Percentiles rank a stretch among this genome's conserved stretches.
Conservation (phyloP, 2,329 filamentous ascomycete genomes). For the Gaeumannomyces tritici region DNA sequence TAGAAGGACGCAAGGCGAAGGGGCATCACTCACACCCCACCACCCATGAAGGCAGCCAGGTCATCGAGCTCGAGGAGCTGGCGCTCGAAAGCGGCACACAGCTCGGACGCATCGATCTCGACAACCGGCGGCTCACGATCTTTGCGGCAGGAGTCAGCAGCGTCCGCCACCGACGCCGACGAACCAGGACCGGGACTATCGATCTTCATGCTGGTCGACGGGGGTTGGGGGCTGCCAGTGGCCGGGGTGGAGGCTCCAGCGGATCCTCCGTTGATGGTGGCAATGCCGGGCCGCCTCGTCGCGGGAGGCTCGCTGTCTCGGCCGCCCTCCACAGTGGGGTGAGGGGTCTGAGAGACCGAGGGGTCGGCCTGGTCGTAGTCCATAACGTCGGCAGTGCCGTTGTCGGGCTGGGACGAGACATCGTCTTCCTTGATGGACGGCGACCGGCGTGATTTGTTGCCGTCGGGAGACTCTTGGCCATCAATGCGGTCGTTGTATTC, state of each 20-base stretch:
- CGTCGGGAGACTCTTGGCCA: slow-evolving; percentile 22
- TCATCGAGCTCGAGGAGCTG: slow-evolving; percentile 52
- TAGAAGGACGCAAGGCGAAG: no score
- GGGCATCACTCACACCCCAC: slow-evolving; percentile 36
- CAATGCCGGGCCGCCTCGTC: slow-evolving; percentile 41
- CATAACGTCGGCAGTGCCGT: slow-evolving; percentile 42
- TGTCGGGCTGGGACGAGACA: slow-evolving; percentile 42
- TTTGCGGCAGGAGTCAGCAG: not conserved
- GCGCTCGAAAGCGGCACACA: slow-evolving; percentile 49
- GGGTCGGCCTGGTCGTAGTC: slow-evolving; percentile 42
- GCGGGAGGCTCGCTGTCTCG: slow-evolving; percentile 43
- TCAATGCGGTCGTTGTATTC: slow-evolving; percentile 34
- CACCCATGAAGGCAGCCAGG: slow-evolving; percentile 53
- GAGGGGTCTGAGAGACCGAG: slow-evolving; percentile 20
- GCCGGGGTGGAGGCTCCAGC: slow-evolving; percentile 37
- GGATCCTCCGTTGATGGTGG: slow-evolving; percentile 50
- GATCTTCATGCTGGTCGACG: slow-evolving; percentile 13
- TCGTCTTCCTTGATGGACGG: slow-evolving; percentile 42
- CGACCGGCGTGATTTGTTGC: slow-evolving; percentile 19
- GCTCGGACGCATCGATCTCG: slow-evolving; percentile 21
- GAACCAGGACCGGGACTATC: slow-evolving; percentile 2
- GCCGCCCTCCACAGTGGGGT: slow-evolving; percentile 27
- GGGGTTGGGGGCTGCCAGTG: slow-evolving; percentile 29
- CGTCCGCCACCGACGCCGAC: not conserved
- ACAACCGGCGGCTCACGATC: not conserved